Evolutionary conservation across 208 protist genomes (phyloP), one percentile per base, ranked within the genome.

Genomic region (Balamuthia mandrillaris): DNA sequence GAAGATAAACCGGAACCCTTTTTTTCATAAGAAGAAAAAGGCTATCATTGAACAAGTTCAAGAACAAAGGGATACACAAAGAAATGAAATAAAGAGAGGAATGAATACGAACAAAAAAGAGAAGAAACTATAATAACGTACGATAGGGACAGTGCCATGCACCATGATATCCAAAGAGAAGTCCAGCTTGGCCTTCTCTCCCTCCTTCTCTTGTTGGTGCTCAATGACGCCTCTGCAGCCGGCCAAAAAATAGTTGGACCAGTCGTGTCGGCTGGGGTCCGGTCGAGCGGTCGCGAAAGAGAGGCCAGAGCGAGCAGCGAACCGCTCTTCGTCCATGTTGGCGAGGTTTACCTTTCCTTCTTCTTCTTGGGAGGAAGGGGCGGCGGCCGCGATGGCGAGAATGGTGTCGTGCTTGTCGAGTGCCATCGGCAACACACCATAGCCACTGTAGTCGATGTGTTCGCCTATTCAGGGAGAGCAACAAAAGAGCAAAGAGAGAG

Each of bases 381-480:
- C 61, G 0, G 44, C 45, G 16, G 63, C 44, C 16, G 16, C 21
- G 24, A 78, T 63, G 31, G 81, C 81, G 37, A 86, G 44, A 45
- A 86, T 77, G 63, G 56, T 78, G 63, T 86, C 77, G 18, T 78
- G 68, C 21, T 54, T 37, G 7, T 86, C 66, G 49, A 79, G 27
- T 21, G 66, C 81, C 81, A 86, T 86, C 33, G 81, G 81, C 66
- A 90, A 66, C 49, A 90, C 88, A 39, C 72, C 66, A 44, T 88
- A 90, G 39, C 88, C 88, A 66, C 78, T 81, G 61, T 90, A 90
- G 39, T 90, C 88, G n/a, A 90, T 81, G 58, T 90, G 88, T 63
- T 90, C 88, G 81, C 88, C 88, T 83, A 54, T 2, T n/a, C n/a
- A n/a, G n/a, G n/a, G n/a, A n/a, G n/a, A n/a, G n/a, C n/a, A n/a